A percentile compares a stretch with the other conserved stretches of the same genome.
Evolutionary conservation across 768 basidiomycete genomes (phyloP).

Genomic region (Mycena filopes): DNA sequence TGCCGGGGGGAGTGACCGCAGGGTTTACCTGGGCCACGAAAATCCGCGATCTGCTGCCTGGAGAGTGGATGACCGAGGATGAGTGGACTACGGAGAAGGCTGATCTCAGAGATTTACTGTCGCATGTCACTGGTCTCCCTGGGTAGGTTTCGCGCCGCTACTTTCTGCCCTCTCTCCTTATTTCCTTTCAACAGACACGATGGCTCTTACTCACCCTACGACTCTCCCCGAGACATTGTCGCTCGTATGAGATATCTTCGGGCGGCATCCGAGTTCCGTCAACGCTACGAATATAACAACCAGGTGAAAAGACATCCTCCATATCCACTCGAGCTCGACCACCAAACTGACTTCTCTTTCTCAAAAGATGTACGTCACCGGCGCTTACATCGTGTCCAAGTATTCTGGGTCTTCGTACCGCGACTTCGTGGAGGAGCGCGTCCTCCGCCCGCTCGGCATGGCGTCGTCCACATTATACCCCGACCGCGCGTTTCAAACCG

Average conservation of each 20-base stretch:
- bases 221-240: conserved; percentile 39
- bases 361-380: conserved; percentile 52
- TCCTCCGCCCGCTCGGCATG: conserved; percentile 56
- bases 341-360: background rate
- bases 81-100: conserved; percentile 51
- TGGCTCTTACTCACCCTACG: conserved; percentile 36
- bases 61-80: conserved; percentile 54
- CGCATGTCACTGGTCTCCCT: conserved; percentile 50
- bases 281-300: conserved; percentile 48
- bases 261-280: conserved; percentile 45
- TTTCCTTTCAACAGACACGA: conserved; percentile 43
- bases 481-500: conserved; percentile 42
- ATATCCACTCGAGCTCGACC: background rate
- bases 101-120: conserved; percentile 47
- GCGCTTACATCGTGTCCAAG: conserved; percentile 43
- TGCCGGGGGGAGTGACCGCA: conserved; percentile 43
- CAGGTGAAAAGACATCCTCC: conserved; percentile 33
- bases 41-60: conserved; percentile 49
- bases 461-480: conserved; percentile 50
- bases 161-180: background rate
- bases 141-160: conserved; percentile 32
- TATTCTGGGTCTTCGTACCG: conserved; percentile 40
- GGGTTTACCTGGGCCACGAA: conserved; percentile 52
- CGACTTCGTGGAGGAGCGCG: conserved; percentile 53
- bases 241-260: conserved; percentile 40